Conservation (phyloP, 768 basidiomycete genomes). For the Tylopilus plumbeoviolaceoides region DNA sequence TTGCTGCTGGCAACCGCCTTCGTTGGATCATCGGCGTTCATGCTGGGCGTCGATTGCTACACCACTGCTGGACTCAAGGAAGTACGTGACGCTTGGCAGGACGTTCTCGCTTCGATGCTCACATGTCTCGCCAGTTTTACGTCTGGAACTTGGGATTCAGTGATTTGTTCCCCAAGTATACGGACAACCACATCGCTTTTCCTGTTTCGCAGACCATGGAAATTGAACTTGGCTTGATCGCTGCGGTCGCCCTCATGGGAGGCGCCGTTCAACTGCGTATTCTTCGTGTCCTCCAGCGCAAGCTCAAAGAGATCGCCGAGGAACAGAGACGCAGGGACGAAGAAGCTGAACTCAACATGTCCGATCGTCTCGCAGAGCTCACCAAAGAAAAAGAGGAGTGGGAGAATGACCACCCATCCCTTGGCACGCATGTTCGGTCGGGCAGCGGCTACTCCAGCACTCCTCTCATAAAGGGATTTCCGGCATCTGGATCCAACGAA, state of each 20-base stretch:
- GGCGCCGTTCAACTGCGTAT: conserved; percentile 88
- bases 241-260: conserved; percentile 79
- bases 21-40: conserved; percentile 87
- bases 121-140: conserved; percentile 64
- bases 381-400: conserved; percentile 74
- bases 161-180: conserved; percentile 73
- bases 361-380: conserved; percentile 61
- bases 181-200: conserved; percentile 61
- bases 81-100: conserved; percentile 39
- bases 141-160: conserved; percentile 92
- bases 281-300: conserved; percentile 71
- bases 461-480: conserved; percentile 65
- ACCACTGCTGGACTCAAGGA: conserved; percentile 91
- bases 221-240: conserved; percentile 88
- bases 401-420: conserved; percentile 79
- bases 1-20: conserved; percentile 83
- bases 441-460: conserved; percentile 61
- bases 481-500: conserved; percentile 46
- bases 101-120: conserved; percentile 2
- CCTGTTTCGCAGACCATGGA: conserved; percentile 89
- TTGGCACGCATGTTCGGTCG: conserved; percentile 55
- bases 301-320: conserved; percentile 73
- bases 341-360: conserved; percentile 72
- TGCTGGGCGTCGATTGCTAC: conserved; percentile 91
- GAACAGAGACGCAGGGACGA: conserved; percentile 71